phyloP scores from a whole-genome alignment of 371 early-diverging fungal genomes.

The Mortierella sp. region DNA sequence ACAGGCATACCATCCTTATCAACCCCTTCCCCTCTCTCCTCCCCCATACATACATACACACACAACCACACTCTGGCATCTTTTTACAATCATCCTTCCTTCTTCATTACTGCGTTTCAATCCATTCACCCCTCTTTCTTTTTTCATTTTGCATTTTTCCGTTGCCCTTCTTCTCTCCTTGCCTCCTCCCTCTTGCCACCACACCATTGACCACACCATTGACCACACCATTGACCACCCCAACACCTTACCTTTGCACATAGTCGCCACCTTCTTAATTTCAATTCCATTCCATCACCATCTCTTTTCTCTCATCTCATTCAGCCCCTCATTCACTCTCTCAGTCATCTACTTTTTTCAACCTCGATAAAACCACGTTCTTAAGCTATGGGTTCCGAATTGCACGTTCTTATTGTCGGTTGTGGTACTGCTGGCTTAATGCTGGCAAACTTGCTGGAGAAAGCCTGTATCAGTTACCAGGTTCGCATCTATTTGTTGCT shows the following conservation, averaged over 20 bases:
- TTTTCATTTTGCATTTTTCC: neutral
- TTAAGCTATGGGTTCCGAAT: conserved; percentile 5
- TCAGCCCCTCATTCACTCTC: neutral
- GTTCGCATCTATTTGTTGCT: neutral
- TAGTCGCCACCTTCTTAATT: neutral
- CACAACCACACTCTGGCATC: no score
- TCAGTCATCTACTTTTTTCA: neutral
- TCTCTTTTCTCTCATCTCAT: neutral
- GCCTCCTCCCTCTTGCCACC: neutral
- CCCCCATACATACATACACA: neutral
- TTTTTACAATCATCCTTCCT: neutral
- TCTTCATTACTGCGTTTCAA: neutral
- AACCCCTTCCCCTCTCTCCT: neutral
- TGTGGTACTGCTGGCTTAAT: conserved; percentile 27
- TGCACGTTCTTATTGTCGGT: conserved; percentile 31
- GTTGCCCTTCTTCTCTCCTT: neutral
- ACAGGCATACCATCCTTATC: neutral
- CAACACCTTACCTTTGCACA: neutral
- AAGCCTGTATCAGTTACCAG: conserved; percentile 30
- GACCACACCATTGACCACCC: neutral
- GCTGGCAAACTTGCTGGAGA: conserved; percentile 21
- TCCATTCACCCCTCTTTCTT: neutral
- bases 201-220: neutral
- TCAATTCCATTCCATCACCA: neutral
- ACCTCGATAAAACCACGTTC: neutral